These are phyloP conservation scores for Miscanthus sacchariflorus DNA, from an alignment of 202 grass and related monocot genomes.

Conservation along the genomic window DNA sequence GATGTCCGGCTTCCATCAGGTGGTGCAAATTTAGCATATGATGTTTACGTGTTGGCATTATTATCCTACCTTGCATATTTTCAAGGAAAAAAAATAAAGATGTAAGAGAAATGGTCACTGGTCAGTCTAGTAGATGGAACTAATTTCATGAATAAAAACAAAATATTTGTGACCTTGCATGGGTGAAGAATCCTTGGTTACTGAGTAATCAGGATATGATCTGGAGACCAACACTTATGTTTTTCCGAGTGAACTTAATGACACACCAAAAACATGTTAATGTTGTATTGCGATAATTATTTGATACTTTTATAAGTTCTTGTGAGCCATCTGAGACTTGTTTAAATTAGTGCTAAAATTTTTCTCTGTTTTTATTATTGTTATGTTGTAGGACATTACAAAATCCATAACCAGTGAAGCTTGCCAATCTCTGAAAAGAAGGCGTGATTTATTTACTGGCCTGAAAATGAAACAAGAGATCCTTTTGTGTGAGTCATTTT, in stretches of 20 bases:
- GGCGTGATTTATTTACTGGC: constrained; percentile 86
- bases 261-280: constrained; percentile 36
- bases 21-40: constrained; percentile 50
- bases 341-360: constrained; percentile 39
- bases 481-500: constrained; percentile 87
- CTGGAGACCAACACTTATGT: constrained; percentile 13
- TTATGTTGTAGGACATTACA: constrained; percentile 75
- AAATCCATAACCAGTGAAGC: constrained; percentile 83
- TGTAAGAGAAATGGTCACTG: not conserved
- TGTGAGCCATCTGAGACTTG: constrained; percentile 33
- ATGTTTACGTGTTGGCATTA: constrained; percentile 29
- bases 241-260: constrained; percentile 20
- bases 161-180: constrained; percentile 32
- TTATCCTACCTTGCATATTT: constrained; percentile 10
- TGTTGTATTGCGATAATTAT: not conserved
- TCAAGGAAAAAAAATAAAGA: constrained; percentile 23
- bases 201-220: constrained; percentile 27
- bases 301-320: constrained; percentile 23
- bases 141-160: constrained; percentile 44
- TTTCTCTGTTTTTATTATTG: constrained; percentile 42
- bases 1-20: constrained; percentile 98
- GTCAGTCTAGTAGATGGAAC: constrained; percentile 20
- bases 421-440: constrained; percentile 91
- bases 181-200: constrained; percentile 23
- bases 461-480: constrained; percentile 96